phyloP scores from a whole-genome alignment of 1,284 basidiomycete genomes.

The Tilletiopsis washingtonensis region DNA sequence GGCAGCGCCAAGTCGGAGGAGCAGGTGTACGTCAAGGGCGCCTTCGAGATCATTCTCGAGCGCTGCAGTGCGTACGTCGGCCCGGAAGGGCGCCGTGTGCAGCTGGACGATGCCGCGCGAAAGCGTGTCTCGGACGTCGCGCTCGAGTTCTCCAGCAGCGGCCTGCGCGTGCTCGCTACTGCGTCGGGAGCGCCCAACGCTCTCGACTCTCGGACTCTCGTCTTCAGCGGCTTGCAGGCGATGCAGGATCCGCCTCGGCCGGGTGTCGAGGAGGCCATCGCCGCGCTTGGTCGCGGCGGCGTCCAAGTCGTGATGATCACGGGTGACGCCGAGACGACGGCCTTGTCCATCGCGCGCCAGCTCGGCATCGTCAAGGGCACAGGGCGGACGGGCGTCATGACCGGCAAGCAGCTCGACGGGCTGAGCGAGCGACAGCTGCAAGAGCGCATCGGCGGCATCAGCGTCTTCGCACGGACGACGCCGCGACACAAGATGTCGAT shows the following conservation, averaged over 20 bases:
- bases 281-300: conserved; percentile 68
- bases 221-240: conserved; percentile 86
- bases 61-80: conserved; percentile 81
- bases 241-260: conserved; percentile 92
- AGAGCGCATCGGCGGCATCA: conserved; percentile 70
- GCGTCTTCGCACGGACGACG: conserved; percentile 88
- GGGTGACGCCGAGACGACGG: conserved; percentile 86
- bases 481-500: conserved; percentile 97
- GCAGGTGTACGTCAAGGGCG: conserved; percentile 83
- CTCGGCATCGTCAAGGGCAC: conserved; percentile 59
- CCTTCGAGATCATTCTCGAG: conserved; percentile 76
- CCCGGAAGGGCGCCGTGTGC: conserved; percentile 67
- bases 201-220: conserved; percentile 55
- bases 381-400: conserved; percentile 53
- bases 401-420: conserved; percentile 75
- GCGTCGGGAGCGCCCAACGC: conserved; percentile 59
- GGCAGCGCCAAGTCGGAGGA: conserved; percentile 52
- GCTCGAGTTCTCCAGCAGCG: conserved; percentile 62
- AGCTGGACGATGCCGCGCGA: conserved; percentile 62
- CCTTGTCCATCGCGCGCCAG: conserved; percentile 75
- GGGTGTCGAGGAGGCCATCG: conserved; percentile 82
- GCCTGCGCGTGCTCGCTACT: conserved; percentile 80
- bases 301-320: conserved; percentile 98
- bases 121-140: conserved; percentile 64
- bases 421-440: conserved; percentile 65